Evolutionary conservation across 495 filamentous ascomycete genomes (phyloP).

Genomic region (Friedmanniomyces endolithicus): DNA sequence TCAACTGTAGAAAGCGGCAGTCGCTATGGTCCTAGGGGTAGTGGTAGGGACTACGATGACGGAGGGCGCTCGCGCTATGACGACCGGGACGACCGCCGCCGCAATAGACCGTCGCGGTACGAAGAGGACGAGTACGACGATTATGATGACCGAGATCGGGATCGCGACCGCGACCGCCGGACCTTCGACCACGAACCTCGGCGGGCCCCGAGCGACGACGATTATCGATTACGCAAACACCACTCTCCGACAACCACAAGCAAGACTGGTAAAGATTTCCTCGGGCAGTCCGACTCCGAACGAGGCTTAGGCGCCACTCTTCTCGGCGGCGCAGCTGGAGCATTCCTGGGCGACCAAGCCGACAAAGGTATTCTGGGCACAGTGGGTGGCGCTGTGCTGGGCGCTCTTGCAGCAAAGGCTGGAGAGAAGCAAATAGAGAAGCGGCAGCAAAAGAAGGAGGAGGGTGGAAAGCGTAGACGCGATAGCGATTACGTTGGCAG

Average conservation of each 20-base stretch:
- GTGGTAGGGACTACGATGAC: background rate
- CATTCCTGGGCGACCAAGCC: constrained; percentile 10
- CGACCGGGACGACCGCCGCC: constrained; percentile 2
- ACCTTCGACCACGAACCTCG: background rate
- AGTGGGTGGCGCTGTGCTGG: constrained; percentile 6
- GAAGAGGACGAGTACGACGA: background rate
- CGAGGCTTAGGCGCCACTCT: constrained; percentile 10
- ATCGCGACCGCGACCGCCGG: background rate
- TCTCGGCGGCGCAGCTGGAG: constrained; percentile 11
- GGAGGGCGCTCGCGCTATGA: constrained; percentile 1
- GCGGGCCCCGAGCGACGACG: background rate
- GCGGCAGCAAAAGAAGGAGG: constrained; percentile 6
- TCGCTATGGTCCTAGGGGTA: background rate
- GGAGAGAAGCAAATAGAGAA: constrained; percentile 5
- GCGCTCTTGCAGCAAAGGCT: constrained; percentile 6
- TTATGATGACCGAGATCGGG: background rate
- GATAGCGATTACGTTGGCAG: background rate
- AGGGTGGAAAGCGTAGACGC: background rate
- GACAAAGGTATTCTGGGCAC: constrained; percentile 6
- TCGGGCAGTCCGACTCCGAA: constrained; percentile 3
- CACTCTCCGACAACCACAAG: background rate
- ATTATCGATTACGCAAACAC: background rate
- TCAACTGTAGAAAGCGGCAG: background rate
- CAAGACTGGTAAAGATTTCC: constrained; percentile 4
- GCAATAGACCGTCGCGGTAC: background rate